Evolutionary conservation across 139 green algal genomes (phyloP), one percentile per base, ranked within the genome.

Genomic region (Tetradesmus obliquus): DNA sequence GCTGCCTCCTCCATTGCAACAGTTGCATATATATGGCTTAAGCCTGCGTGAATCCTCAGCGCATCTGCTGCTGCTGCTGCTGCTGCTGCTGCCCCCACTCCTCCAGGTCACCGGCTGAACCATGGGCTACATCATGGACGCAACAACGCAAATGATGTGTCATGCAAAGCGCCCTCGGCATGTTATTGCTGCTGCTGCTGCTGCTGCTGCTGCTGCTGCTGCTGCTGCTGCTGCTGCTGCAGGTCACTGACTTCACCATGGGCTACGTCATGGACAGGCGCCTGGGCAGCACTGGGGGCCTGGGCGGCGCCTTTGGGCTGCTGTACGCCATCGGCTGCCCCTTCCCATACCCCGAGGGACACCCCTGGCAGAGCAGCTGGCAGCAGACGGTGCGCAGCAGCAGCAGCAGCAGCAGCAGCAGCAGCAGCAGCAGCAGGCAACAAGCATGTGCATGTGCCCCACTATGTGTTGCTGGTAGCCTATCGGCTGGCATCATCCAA

Each of bases 291-390:
- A 95, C 93, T 3, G 94, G 91, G 5, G 95, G 95, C 19, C 91
- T 97, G 55, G 94, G 95, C 45, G 95, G 94, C 19, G 94, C 94
- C 4, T 96, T 96, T 89, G 95, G 94, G 0, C 89, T 97, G 55
- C 86, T 97, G 55, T 95, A 93, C 66, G 94, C 88, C 10, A 92
- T 96, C 45, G 95, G 94, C 2, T 83, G 79, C 3, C 88, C 92
- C 8, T 82, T 96, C 13, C 94, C 95, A 24, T 95, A 92, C 66
- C 89, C 89, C 10, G 89, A 92, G 81, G 89, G 89, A 0, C 80
- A 88, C n/a, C 89, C 89, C 20, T 92, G 89, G 89, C 3, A 55
- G 6, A 74, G 58, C 81, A 92, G 89, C 89, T 92, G 60, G 81
- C 89, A 92, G 81, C 89, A 92, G 66, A 53, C n/a, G 89, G 89